Conservation (phyloP, 1,284 basidiomycete species). For the Ganoderma lingzhi region DNA sequence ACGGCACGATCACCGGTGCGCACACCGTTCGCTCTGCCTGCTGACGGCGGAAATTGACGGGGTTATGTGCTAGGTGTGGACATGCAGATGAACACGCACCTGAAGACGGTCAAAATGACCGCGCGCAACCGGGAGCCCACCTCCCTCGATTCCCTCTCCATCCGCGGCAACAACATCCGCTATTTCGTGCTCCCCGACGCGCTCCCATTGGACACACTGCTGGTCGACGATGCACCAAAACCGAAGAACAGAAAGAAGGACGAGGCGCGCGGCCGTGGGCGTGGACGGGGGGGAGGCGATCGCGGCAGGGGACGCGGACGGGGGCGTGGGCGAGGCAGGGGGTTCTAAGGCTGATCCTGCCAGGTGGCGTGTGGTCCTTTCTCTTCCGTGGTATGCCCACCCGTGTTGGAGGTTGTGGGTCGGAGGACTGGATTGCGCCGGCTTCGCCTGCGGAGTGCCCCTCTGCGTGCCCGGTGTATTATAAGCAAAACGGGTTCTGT, state of each 20-base stretch:
- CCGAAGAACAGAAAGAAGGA: slow-evolving; percentile 91
- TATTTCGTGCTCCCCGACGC: slow-evolving; percentile 98
- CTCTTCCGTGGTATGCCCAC: slow-evolving; percentile 9
- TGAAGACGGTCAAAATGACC: slow-evolving; percentile 98
- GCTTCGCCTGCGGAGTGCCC: neutral
- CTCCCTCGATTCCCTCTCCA: slow-evolving; percentile 87
- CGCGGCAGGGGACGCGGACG: slow-evolving; percentile 54
- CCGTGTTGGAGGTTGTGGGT: slow-evolving; percentile 10
- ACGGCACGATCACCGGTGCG: slow-evolving; percentile 97
- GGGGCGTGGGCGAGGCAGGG: slow-evolving; percentile 37
- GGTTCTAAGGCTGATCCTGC: slow-evolving; percentile 31
- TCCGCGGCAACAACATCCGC: slow-evolving; percentile 93
- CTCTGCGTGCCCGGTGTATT: slow-evolving; percentile 23
- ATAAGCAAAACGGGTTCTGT: slow-evolving; percentile 26
- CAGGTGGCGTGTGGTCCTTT: slow-evolving; percentile 11
- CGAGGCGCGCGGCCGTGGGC: slow-evolving; percentile 69
- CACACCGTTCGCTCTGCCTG: slow-evolving; percentile 16
- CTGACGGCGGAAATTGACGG: neutral
- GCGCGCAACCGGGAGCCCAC: slow-evolving; percentile 86
- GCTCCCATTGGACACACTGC: slow-evolving; percentile 93
- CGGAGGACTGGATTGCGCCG: slow-evolving; percentile 4
- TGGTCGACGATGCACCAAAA: slow-evolving; percentile 98
- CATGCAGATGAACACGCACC: slow-evolving; percentile 97
- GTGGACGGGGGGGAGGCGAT: slow-evolving; percentile 56
- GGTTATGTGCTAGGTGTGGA: slow-evolving; percentile 76